These are phyloP conservation scores for Pichia sp. DNA, from an alignment of 1,139 yeast species.

Conservation along the genomic window DNA sequence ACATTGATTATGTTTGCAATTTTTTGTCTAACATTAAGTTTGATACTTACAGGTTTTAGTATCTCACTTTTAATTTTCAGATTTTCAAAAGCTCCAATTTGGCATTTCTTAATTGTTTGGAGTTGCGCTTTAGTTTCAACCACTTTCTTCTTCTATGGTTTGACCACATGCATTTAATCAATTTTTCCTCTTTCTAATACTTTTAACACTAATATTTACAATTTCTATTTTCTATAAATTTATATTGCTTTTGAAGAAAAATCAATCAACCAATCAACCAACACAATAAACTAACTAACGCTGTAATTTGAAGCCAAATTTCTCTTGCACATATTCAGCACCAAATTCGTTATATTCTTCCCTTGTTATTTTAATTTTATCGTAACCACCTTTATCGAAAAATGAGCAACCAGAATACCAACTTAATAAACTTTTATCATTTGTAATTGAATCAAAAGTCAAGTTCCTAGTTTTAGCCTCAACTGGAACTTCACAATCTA, in stretches of 20 bases:
- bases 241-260: too few species aligned
- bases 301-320: conserved; percentile 52
- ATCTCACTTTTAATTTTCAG: conserved; percentile 26
- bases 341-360: conserved; percentile 87
- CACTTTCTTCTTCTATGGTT: conserved; percentile 11
- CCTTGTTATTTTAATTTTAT: conserved; percentile 55
- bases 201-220: not conserved
- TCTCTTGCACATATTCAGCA: conserved; percentile 66
- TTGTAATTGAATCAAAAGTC: conserved; percentile 12
- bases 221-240: not conserved
- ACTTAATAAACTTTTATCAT: conserved; percentile 31
- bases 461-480: conserved; percentile 29
- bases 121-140: conserved; percentile 15
- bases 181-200: not conserved
- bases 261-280: too few species aligned
- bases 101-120: conserved; percentile 28
- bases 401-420: conserved; percentile 55
- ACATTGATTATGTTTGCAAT: conserved; percentile 26
- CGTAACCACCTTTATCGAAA: conserved; percentile 43
- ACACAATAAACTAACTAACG: too few species aligned
- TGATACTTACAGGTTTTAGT: conserved; percentile 23
- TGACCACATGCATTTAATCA: conserved; percentile 2
- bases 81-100: conserved; percentile 24
- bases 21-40: conserved; percentile 22
- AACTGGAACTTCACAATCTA: conserved; percentile 60